Evolutionary conservation across 148 eudicot genomes (phyloP).

Genomic region (Rhododendron kiyosumense): DNA sequence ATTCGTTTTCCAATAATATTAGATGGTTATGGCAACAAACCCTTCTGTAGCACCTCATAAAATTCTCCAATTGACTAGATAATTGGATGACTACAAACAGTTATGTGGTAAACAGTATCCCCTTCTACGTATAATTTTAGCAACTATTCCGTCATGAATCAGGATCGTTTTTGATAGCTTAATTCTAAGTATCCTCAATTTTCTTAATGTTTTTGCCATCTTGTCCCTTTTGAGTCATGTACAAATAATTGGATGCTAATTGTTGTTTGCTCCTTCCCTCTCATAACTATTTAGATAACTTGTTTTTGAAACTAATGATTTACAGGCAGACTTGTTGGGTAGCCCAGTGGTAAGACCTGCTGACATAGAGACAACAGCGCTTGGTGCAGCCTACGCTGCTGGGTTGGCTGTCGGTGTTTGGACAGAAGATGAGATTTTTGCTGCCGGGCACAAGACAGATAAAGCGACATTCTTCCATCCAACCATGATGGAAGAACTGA

Average conservation of each 20-base stretch:
- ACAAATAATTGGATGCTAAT: background rate
- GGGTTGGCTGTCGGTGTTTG: conserved; percentile 93
- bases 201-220: background rate
- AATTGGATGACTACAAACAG: background rate
- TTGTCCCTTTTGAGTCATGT: background rate
- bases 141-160: background rate
- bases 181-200: background rate
- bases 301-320: background rate
- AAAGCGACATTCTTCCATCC: conserved; percentile 56
- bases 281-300: background rate
- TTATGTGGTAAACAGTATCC: background rate
- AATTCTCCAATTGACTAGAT: background rate
- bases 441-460: conserved; percentile 59
- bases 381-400: conserved; percentile 97
- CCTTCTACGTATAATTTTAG: background rate
- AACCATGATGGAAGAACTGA: conserved; percentile 35
- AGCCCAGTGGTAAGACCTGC: conserved; percentile 84
- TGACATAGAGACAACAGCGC: conserved; percentile 90
- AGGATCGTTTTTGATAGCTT: background rate
- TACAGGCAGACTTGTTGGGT: conserved; percentile 89
- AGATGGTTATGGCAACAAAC: background rate
- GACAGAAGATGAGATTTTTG: conserved; percentile 69
- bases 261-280: background rate
- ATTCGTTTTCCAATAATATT: background rate
- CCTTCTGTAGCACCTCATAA: background rate